These are phyloP conservation scores for Fraxinus greggii DNA, from an alignment of 305 asterid genomes.

Conservation along the genomic window DNA sequence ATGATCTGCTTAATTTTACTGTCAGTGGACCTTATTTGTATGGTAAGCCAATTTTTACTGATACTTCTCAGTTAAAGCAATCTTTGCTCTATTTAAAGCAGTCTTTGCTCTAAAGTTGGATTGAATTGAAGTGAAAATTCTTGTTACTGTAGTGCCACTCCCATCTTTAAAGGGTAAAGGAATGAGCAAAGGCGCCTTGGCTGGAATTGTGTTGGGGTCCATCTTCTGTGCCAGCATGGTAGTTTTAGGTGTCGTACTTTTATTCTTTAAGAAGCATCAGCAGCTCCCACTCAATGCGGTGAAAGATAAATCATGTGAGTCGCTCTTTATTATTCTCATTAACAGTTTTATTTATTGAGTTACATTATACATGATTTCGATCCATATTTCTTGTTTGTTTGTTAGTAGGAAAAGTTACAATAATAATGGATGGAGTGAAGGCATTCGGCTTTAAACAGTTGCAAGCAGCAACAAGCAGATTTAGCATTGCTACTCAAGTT, in stretches of 20 bases:
- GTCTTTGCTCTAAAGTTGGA: slow-evolving; percentile 5
- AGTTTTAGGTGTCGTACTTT: slow-evolving; percentile 21
- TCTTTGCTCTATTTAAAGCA: slow-evolving; percentile 3
- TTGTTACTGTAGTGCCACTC: slow-evolving; percentile 27
- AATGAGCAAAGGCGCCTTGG: slow-evolving; percentile 45
- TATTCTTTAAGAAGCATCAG: slow-evolving; percentile 19
- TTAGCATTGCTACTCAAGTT: slow-evolving; percentile 34
- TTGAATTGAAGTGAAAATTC: not conserved
- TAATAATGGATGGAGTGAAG: slow-evolving; percentile 54
- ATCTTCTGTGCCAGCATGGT: slow-evolving; percentile 25
- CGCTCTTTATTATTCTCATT: not conserved
- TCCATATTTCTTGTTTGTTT: not conserved
- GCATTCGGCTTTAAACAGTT: slow-evolving; percentile 41
- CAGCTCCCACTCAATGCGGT: slow-evolving; percentile 13
- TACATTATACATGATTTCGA: not conserved
- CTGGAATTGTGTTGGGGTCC: slow-evolving; percentile 37
- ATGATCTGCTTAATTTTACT: slow-evolving; percentile 47
- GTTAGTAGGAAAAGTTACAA: slow-evolving; percentile 35
- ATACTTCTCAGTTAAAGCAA: not conserved
- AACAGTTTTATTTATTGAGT: not conserved
- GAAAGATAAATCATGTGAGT: slow-evolving; percentile 36
- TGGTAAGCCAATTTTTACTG: slow-evolving; percentile 16
- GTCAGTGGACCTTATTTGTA: slow-evolving; percentile 33
- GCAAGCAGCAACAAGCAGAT: slow-evolving; percentile 36
- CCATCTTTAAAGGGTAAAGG: slow-evolving; percentile 34